These are phyloP conservation scores for Xylariaceae sp. DNA, from an alignment of 2,329 filamentous ascomycete species.

Conservation along the genomic window DNA sequence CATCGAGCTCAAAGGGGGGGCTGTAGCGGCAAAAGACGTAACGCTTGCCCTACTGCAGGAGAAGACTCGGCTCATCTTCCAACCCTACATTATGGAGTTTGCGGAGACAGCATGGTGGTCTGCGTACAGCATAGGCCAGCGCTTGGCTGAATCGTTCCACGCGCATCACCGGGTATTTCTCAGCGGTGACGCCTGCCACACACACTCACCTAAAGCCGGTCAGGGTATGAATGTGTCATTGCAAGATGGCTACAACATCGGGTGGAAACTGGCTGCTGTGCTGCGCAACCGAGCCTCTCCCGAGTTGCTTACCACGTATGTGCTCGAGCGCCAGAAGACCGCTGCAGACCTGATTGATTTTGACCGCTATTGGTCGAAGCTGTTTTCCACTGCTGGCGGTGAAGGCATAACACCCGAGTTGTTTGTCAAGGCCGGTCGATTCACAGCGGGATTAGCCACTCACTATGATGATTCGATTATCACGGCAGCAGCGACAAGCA, in stretches of 20 bases:
- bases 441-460: constrained; percentile 55
- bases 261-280: constrained; percentile 53
- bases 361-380: constrained; percentile 48
- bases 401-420: constrained; percentile 40
- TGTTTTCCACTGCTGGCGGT: constrained; percentile 42
- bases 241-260: constrained; percentile 59
- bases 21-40: constrained; percentile 46
- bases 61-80: constrained; percentile 47
- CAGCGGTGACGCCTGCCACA: constrained; percentile 61
- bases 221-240: constrained; percentile 58
- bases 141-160: constrained; percentile 54
- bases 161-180: constrained; percentile 53
- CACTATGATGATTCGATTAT: constrained; percentile 51
- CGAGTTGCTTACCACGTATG: constrained; percentile 47
- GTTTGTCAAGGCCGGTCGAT: constrained; percentile 52
- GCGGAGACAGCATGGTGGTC: constrained; percentile 58
- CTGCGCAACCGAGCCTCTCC: constrained; percentile 40
- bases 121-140: constrained; percentile 58
- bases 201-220: constrained; percentile 61
- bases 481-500: constrained; percentile 29
- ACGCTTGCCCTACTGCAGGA: constrained; percentile 49
- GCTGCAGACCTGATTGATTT: constrained; percentile 57
- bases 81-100: constrained; percentile 50
- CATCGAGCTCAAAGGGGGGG: constrained; percentile 49
- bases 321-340: constrained; percentile 46